Percentiles rank a stretch among this genome's conserved stretches.
These are phyloP conservation scores for Coniosporium tulheliwenetii DNA, from an alignment of 2,329 filamentous ascomycete genomes.

Conservation along the genomic window DNA sequence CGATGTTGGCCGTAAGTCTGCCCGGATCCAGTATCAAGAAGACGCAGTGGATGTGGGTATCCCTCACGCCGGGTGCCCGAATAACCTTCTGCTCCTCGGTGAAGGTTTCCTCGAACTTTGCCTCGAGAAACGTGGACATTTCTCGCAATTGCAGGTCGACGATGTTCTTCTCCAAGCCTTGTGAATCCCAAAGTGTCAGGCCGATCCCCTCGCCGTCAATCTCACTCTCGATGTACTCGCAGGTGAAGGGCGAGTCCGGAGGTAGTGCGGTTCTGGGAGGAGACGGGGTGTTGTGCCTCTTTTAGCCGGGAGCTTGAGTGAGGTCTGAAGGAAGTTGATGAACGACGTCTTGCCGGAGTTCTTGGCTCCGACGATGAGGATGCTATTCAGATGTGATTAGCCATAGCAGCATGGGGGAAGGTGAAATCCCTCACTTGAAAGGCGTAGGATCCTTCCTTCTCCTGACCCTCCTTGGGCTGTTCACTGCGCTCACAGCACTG, in stretches of 20 bases:
- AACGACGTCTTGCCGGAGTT: constrained; percentile 92
- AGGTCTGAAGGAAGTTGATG: constrained; percentile 82
- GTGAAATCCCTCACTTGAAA: constrained; percentile 65
- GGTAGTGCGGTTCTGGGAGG: constrained; percentile 30
- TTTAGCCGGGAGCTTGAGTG: constrained; percentile 72
- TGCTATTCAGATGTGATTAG: constrained; percentile 33
- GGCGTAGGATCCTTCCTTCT: constrained; percentile 94
- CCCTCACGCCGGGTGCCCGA: constrained; percentile 77
- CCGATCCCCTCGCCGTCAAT: constrained; percentile 85
- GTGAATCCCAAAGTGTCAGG: constrained; percentile 90
- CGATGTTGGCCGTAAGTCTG: constrained; percentile 68
- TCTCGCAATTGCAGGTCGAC: constrained; percentile 89
- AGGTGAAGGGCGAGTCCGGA: constrained; percentile 48
- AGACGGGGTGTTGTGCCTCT: constrained; percentile 36
- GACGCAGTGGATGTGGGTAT: constrained; percentile 94
- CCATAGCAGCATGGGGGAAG: neutral
- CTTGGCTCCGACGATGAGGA: constrained; percentile 77
- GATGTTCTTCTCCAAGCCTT: constrained; percentile 85
- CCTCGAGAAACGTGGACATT: constrained; percentile 84
- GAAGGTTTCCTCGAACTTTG: constrained; percentile 97
- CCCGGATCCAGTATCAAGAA: constrained; percentile 83
- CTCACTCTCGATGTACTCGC: constrained; percentile 85
- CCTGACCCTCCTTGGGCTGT: constrained; percentile 80
- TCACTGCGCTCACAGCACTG: constrained; percentile 77
- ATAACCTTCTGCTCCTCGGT: constrained; percentile 95